Base-by-base conservation (phyloP, 1,284 basidiomycete genomes). In the Pseudozyma sp. region DNA sequence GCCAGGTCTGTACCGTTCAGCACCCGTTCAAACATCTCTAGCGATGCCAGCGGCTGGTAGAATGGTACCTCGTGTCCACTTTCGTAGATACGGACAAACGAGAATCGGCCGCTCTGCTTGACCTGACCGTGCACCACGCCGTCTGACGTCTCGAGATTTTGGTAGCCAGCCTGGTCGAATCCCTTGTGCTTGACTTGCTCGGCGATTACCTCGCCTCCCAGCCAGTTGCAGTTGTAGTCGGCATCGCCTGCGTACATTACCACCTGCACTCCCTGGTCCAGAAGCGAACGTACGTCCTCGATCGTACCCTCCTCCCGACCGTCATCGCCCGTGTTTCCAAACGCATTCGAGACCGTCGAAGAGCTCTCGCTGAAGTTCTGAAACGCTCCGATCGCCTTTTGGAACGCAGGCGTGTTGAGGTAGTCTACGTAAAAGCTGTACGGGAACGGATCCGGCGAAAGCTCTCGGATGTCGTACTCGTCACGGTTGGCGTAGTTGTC, bases 141-240 rank as follows among this genome's bases (percentile, higher is more conserved):
- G 40, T 70, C 62, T 2, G 54, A 43, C 10, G 65, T 65, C 29
- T 58, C 16, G 7, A 80, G 47, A 52, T 73, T 56, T 30, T 50
- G 40, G 48, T 70, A 80, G 24, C 78, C 78, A 29, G 78, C 68
- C 29, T 52, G 29, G 8, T 49, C 24, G 37, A 72, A 78, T 17
- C 64, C 65, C n/a, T 52, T 24, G 54, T 66, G 68, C 9, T 53
- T 39, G 7, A 78, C 65, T 31, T 63, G 52, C 33, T 77, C 60
- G 19, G 78, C 69, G 13, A 77, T 55, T 24, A 60, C 60, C 34
- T 74, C 51, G 17, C 55, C 63, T 9, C 78, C 78, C 2, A 78
- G 29, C 63, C 64, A 78, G 47, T 78, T 78, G 64, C 77, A 78
- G 39, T 77, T 77, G 68, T 76, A 78, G 53, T 78, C 78, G 33